A percentile compares a stretch with the other conserved stretches of the same genome.
Evolutionary conservation across 805 yeast species (phyloP).

Genomic region (Candida ficus): DNA sequence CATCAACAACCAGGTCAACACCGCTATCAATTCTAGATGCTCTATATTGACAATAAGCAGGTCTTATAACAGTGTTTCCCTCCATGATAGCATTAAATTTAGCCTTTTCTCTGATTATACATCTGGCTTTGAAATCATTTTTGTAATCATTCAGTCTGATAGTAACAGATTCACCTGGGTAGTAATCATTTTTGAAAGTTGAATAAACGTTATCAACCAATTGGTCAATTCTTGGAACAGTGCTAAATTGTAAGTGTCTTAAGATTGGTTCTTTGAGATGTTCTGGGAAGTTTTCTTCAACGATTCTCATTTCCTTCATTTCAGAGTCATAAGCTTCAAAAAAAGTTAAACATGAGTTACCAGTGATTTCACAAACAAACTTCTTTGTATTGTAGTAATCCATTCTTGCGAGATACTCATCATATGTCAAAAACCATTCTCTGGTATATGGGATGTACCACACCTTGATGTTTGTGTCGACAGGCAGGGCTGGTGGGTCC

Average conservation of each 20-base stretch:
- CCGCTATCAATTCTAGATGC: slow-evolving; percentile 51
- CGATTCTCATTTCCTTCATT: slow-evolving; percentile 51
- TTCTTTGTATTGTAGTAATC: slow-evolving; percentile 70
- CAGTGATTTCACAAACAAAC: slow-evolving; percentile 94
- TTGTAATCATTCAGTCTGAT: slow-evolving; percentile 37
- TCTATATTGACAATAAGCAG: slow-evolving; percentile 64
- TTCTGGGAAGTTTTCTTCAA: slow-evolving; percentile 84
- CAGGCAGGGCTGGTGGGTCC: slow-evolving; percentile 53
- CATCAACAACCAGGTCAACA: slow-evolving; percentile 66
- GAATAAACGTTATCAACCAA: slow-evolving; percentile 84
- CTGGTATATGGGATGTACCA: slow-evolving; percentile 82
- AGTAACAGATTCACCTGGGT: slow-evolving; percentile 83
- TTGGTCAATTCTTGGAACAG: slow-evolving; percentile 75
- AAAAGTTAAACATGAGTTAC: slow-evolving; percentile 84
- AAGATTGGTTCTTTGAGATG: slow-evolving; percentile 90
- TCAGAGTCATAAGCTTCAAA: slow-evolving; percentile 86
- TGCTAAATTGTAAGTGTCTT: slow-evolving; percentile 74
- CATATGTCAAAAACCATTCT: slow-evolving; percentile 81
- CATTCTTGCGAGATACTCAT: slow-evolving; percentile 64
- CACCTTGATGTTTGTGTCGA: slow-evolving; percentile 54
- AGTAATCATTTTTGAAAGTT: slow-evolving; percentile 74
- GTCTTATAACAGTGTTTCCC: slow-evolving; percentile 34
- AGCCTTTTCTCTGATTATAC: slow-evolving; percentile 80
- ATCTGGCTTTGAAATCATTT: slow-evolving; percentile 26
- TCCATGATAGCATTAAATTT: slow-evolving; percentile 52